Evolutionary conservation across 345 rosid genomes (phyloP).

Genomic region (Gossypium mustelinum): DNA sequence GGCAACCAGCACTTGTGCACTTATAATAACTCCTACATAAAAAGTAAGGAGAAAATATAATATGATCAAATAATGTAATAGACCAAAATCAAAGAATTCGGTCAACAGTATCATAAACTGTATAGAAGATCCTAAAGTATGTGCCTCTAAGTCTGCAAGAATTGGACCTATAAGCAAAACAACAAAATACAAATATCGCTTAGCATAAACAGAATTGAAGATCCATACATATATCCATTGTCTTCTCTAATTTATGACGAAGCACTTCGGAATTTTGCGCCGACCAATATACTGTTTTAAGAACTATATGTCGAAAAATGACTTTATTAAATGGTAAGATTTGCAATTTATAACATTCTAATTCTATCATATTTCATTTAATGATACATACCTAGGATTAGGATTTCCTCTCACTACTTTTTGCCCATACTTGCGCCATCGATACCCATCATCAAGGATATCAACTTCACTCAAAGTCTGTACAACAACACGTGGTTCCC

Average conservation of each 20-base stretch:
- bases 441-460: slow-evolving; percentile 93
- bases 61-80: neutral
- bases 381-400: slow-evolving; percentile 72
- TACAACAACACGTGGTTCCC: slow-evolving; percentile 97
- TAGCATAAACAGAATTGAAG: neutral
- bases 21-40: slow-evolving; percentile 92
- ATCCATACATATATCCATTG: neutral
- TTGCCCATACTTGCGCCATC: slow-evolving; percentile 99
- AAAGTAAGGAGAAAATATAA: neutral
- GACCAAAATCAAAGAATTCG: neutral
- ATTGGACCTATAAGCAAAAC: slow-evolving; percentile 2
- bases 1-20: slow-evolving; percentile 92
- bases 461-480: slow-evolving; percentile 97
- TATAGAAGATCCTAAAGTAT: neutral
- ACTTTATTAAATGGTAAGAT: neutral
- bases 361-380: neutral
- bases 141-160: neutral
- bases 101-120: neutral
- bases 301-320: slow-evolving; percentile 5
- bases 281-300: neutral
- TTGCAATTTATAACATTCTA: neutral
- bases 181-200: neutral
- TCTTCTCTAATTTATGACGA: neutral
- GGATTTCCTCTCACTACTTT: slow-evolving; percentile 98
- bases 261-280: neutral